Evolutionary conservation across 305 asterid genomes (phyloP).

Genomic region (Striga hermonthica): DNA sequence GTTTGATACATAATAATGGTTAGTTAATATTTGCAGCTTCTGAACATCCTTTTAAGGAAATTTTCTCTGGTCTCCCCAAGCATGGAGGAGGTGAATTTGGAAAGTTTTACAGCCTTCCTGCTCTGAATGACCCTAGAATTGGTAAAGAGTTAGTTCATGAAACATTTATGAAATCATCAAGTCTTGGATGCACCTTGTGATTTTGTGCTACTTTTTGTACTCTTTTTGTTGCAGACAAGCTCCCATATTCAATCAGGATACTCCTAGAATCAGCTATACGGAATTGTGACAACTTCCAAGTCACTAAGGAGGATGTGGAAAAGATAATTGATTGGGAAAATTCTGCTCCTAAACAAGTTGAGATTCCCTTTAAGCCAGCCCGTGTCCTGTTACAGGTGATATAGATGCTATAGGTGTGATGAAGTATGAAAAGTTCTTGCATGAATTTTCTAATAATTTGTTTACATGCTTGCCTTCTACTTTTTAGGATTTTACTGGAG

Average conservation of each 20-base stretch:
- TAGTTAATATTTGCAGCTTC: constrained; percentile 46
- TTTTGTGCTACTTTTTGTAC: not conserved
- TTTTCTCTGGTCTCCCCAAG: constrained; percentile 70
- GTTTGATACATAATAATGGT: constrained; percentile 13
- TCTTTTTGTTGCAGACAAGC: constrained; percentile 47
- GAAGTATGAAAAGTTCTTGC: constrained; percentile 4
- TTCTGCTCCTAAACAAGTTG: constrained; percentile 72
- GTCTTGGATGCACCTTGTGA: too few relatives aligned
- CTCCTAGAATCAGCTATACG: constrained; percentile 73
- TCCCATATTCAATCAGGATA: constrained; percentile 65
- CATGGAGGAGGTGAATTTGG: constrained; percentile 88
- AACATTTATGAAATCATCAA: not conserved
- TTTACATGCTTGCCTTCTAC: not conserved
- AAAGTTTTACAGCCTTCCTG: constrained; percentile 75
- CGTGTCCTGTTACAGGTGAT: constrained; percentile 75
- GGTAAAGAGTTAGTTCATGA: constrained; percentile 39
- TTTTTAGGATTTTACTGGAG: constrained; percentile 80
- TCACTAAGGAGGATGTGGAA: constrained; percentile 65
- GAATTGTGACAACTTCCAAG: constrained; percentile 79
- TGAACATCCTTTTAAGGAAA: constrained; percentile 61
- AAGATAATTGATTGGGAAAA: constrained; percentile 72
- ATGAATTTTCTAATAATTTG: constrained; percentile 2
- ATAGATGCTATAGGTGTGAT: constrained; percentile 3
- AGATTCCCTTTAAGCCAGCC: constrained; percentile 78
- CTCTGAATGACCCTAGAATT: constrained; percentile 75